These are phyloP conservation scores for Phytophthora brassicae DNA, from an alignment of 352 stramenopile species.

Conservation along the genomic window DNA sequence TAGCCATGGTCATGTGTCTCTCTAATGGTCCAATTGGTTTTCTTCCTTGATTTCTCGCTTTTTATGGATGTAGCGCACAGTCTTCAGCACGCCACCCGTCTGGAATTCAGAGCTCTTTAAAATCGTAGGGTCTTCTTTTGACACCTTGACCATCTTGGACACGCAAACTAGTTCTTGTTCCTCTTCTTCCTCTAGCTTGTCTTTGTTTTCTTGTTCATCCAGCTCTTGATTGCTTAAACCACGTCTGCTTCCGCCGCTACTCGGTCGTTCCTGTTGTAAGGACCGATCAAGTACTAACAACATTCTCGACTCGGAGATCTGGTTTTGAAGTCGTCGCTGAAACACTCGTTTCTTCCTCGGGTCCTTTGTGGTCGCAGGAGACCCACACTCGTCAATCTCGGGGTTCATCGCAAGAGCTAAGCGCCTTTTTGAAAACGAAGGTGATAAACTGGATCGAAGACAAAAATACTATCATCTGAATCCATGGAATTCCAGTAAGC, in stretches of 20 bases:
- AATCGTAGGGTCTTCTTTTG: constrained; percentile 14
- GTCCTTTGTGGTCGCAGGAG: not conserved
- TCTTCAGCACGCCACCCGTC: constrained; percentile 35
- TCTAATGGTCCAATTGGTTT: constrained; percentile 33
- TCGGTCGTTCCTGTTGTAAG: constrained; percentile 26
- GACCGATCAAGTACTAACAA: constrained; percentile 62
- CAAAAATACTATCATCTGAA: no score
- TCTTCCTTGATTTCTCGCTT: constrained; percentile 27
- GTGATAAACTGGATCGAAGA: not conserved
- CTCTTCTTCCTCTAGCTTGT: constrained; percentile 39
- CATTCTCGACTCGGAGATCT: constrained; percentile 71
- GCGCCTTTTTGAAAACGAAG: not conserved
- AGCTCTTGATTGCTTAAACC: constrained; percentile 31
- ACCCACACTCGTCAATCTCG: constrained; percentile 10
- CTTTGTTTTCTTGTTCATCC: constrained; percentile 18
- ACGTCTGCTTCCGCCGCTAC: not conserved
- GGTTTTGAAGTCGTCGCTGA: constrained; percentile 58
- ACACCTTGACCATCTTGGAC: constrained; percentile 61
- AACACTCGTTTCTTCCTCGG: constrained; percentile 29
- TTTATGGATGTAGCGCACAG: constrained; percentile 32
- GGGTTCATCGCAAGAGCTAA: constrained; percentile 30
- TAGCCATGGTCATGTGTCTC: not conserved
- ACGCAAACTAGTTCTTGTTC: constrained; percentile 77
- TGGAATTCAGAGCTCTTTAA: constrained; percentile 29
- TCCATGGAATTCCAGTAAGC: no score